Evolutionary conservation across 2,329 filamentous ascomycete species (phyloP).

Genomic region (Monosporascus sp.): DNA sequence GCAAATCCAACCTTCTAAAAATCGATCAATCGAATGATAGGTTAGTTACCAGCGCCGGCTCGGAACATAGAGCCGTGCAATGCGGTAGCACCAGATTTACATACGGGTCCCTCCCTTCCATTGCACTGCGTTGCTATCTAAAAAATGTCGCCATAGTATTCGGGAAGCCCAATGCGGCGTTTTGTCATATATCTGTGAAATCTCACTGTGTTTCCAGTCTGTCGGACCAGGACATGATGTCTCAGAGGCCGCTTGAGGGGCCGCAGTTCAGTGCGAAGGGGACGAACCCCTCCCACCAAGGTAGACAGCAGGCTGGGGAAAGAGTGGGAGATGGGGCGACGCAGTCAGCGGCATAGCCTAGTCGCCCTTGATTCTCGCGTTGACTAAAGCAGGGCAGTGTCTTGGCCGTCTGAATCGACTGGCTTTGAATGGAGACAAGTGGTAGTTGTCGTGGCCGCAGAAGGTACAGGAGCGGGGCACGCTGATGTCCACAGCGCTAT

Average conservation of each 20-base stretch:
- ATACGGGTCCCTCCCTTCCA: neutral
- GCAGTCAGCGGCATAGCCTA: neutral
- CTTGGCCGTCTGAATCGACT: neutral
- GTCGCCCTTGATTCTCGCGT: too few species aligned
- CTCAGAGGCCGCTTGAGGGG: neutral
- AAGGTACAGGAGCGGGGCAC: neutral
- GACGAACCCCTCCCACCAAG: too few species aligned
- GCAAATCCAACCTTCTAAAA: neutral
- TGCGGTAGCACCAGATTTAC: neutral
- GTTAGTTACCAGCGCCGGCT: neutral
- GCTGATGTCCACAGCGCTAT: neutral
- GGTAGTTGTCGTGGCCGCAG: slow-evolving; percentile 16
- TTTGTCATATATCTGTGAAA: neutral
- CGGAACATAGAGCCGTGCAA: neutral
- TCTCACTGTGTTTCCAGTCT: neutral
- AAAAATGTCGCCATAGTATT: neutral
- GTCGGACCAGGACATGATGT: neutral
- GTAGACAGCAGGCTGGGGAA: too few species aligned
- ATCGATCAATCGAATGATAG: neutral
- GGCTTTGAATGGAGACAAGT: slow-evolving; percentile 26
- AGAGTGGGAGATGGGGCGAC: too few species aligned
- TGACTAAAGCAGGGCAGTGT: slow-evolving; percentile 5
- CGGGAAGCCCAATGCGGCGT: neutral
- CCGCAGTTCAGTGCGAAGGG: neutral
- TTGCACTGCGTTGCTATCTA: neutral